phyloP scores from a whole-genome alignment of 2,329 filamentous ascomycete genomes.

The Phoma sp. region DNA sequence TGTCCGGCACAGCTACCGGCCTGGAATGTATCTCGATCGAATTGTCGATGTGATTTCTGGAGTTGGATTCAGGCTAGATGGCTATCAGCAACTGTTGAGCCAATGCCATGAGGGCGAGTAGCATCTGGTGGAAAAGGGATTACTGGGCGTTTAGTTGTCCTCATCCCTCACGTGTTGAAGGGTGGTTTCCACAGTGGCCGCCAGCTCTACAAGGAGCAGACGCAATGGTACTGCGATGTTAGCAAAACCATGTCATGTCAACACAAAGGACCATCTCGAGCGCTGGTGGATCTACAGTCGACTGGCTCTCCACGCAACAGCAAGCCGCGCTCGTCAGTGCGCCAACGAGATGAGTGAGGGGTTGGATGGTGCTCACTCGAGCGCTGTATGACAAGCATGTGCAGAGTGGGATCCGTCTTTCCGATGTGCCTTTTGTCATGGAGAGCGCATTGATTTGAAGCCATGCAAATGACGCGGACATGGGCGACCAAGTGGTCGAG shows the following conservation, averaged over 20 bases:
- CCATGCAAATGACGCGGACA: conserved; percentile 3
- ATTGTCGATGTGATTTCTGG: conserved; percentile 3
- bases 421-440: background rate
- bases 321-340: background rate
- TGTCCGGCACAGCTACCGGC: conserved; percentile 2
- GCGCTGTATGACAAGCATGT: conserved; percentile 1
- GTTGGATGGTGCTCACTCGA: background rate
- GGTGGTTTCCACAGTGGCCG: background rate
- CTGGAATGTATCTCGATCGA: background rate
- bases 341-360: background rate
- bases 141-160: background rate
- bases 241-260: background rate
- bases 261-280: background rate
- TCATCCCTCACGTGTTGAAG: background rate
- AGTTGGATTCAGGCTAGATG: background rate
- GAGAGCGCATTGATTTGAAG: background rate
- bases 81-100: background rate
- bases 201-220: background rate
- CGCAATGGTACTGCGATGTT: background rate
- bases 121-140: background rate
- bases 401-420: background rate
- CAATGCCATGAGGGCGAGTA: background rate
- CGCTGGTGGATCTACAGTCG: no score
- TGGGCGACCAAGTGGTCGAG: background rate
- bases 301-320: background rate